Percentiles rank a stretch among this genome's conserved stretches.
Conservation (phyloP, 108 stramenopile species). For the Pseudonitzschia delicatissima region DNA sequence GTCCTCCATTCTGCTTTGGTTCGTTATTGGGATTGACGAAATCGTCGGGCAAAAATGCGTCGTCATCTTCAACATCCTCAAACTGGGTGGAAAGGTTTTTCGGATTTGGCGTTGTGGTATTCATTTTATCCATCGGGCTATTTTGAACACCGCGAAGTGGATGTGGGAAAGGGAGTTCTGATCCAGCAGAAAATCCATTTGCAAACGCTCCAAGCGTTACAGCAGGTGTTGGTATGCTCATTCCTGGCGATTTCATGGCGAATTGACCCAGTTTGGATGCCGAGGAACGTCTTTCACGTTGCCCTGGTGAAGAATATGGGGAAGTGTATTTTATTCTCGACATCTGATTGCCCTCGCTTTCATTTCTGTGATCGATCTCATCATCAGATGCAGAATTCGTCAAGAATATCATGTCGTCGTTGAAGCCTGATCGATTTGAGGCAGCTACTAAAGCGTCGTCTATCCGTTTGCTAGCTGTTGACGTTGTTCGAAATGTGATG, state of each 20-base stretch:
- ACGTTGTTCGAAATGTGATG: not conserved
- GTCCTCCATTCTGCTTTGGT: not conserved
- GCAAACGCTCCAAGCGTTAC: not conserved
- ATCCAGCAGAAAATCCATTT: not conserved
- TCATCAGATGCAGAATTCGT: slow-evolving; percentile 9
- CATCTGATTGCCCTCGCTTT: not conserved
- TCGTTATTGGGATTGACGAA: slow-evolving; percentile 7
- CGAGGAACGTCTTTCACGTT: not conserved
- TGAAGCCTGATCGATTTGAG: not conserved
- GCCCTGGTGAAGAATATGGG: too few species aligned
- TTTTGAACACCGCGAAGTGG: slow-evolving; percentile 14
- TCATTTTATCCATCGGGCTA: slow-evolving; percentile 6
- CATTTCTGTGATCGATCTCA: not conserved
- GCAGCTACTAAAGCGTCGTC: slow-evolving; percentile 13
- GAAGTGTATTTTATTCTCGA: not conserved
- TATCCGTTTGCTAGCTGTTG: not conserved
- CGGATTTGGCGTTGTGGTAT: not conserved
- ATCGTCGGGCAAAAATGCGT: slow-evolving; percentile 35
- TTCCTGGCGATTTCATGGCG: slow-evolving; percentile 22
- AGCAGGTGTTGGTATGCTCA: slow-evolving; percentile 25
- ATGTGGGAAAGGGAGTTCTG: slow-evolving; percentile 19
- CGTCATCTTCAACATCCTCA: slow-evolving; percentile 21
- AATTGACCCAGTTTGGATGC: not conserved
- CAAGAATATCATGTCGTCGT: slow-evolving; percentile 8
- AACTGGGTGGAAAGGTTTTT: slow-evolving; percentile 14